phyloP scores from a whole-genome alignment of 225 moss, liverwort and hornwort species.

The Antitrichia curtipendula region DNA sequence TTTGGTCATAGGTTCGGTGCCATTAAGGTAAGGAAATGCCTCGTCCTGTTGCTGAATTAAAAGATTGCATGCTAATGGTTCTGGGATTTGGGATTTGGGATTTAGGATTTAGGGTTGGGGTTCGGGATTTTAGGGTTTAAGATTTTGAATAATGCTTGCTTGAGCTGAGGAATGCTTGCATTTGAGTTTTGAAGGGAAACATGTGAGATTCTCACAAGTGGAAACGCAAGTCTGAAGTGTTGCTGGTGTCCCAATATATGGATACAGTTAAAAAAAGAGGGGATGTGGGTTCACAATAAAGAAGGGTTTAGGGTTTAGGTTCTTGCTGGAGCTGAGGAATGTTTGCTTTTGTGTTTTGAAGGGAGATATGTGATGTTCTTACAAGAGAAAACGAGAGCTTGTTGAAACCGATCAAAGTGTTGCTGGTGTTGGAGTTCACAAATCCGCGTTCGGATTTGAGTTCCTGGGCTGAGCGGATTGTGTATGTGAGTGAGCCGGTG shows the following conservation, averaged over 20 bases:
- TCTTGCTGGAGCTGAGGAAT: conserved; percentile 1
- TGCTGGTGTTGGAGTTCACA: conserved; percentile 46
- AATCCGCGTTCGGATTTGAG: conserved; percentile 21
- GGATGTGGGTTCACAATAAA: no score
- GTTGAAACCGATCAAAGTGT: conserved; percentile 41
- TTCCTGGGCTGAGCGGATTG: conserved; percentile 40
- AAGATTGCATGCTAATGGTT: background rate
- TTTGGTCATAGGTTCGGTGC: conserved; percentile 64
- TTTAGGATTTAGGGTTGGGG: no score
- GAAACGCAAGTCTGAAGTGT: background rate
- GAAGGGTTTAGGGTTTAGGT: background rate
- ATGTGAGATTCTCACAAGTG: conserved; percentile 19
- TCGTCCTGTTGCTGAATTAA: background rate
- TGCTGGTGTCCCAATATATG: background rate
- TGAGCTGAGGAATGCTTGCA: background rate
- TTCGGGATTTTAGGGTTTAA: background rate
- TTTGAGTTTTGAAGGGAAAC: conserved; percentile 40
- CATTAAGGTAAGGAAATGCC: conserved; percentile 29
- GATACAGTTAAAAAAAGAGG: background rate
- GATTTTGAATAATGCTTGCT: background rate
- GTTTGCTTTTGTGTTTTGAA: conserved; percentile 7
- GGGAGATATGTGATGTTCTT: conserved; percentile 63
- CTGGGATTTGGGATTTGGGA: background rate
- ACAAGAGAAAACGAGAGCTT: background rate
- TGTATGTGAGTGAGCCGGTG: conserved; percentile 60